Percentiles rank a stretch among this genome's conserved stretches.
These are phyloP conservation scores for Sphagnum contortum DNA, from an alignment of 225 moss, liverwort and hornwort species.

Conservation along the genomic window DNA sequence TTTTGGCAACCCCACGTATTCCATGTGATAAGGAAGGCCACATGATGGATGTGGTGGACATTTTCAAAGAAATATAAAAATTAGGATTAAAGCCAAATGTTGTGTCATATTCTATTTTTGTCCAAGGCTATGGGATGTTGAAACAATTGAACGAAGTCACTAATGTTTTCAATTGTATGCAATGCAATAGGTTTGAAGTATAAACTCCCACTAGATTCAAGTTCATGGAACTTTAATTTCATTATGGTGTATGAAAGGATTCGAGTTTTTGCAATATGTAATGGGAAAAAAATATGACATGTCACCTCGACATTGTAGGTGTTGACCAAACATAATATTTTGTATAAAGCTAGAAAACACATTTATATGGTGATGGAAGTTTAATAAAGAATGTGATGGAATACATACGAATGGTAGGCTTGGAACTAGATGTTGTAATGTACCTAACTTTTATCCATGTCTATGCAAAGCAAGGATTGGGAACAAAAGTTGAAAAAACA, in stretches of 20 bases:
- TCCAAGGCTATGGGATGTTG: constrained; percentile 51
- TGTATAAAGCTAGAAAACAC: constrained; percentile 57
- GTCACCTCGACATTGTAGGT: constrained; percentile 12
- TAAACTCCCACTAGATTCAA: not conserved
- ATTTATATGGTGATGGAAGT: constrained; percentile 34
- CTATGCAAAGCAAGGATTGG: constrained; percentile 40
- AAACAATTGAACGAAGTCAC: constrained; percentile 42
- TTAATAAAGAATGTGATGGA: constrained; percentile 42
- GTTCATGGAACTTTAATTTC: no score
- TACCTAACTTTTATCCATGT: constrained; percentile 58
- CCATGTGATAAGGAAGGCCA: constrained; percentile 34
- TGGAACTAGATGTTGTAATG: constrained; percentile 49
- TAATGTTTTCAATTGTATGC: constrained; percentile 44
- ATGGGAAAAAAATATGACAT: not conserved
- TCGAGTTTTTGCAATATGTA: not conserved
- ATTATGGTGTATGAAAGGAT: not conserved
- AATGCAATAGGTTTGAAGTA: constrained; percentile 21
- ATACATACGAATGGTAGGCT: constrained; percentile 43
- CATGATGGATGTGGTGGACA: constrained; percentile 43
- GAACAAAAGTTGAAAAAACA: constrained; percentile 49
- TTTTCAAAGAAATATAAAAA: constrained; percentile 38
- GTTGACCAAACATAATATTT: constrained; percentile 46
- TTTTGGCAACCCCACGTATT: not conserved
- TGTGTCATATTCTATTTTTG: constrained; percentile 47
- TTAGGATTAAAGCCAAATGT: constrained; percentile 42